A percentile compares a stretch with the other conserved stretches of the same genome.
Conservation (phyloP, 768 basidiomycete genomes). For the Russula compacta region DNA sequence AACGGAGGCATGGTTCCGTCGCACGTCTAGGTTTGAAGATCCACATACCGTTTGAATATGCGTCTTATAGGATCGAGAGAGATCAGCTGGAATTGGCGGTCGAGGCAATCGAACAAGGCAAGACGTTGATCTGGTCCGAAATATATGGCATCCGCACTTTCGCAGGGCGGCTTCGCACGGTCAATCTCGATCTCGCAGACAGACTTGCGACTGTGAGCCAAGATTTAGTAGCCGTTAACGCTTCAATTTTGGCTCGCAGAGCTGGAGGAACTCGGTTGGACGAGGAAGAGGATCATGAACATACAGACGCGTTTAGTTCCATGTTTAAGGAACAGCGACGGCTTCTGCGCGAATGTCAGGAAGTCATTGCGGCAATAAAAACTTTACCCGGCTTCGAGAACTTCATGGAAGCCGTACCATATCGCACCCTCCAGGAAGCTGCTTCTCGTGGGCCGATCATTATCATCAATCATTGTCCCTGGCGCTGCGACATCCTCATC, state of each 20-base stretch:
- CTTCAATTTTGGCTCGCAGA: background rate
- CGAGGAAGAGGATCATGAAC: background rate
- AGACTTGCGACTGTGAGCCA: background rate
- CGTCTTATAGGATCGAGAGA: background rate
- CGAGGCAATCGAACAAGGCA: constrained; percentile 5
- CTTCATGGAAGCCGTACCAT: background rate
- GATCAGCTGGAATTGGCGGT: background rate
- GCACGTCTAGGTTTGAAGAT: background rate
- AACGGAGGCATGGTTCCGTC: background rate
- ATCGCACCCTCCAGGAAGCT: background rate
- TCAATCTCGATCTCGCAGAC: background rate
- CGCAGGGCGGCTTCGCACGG: background rate
- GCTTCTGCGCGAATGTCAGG: background rate
- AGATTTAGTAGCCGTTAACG: background rate
- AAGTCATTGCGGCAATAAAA: background rate
- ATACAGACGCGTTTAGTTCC: background rate
- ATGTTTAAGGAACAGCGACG: background rate
- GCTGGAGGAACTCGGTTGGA: background rate
- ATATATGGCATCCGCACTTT: background rate
- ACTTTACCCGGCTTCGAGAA: background rate
- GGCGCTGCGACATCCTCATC: background rate
- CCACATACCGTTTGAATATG: background rate
- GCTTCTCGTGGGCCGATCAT: background rate
- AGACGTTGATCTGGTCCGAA: constrained; percentile 2
- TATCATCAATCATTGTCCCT: background rate